Conservation (phyloP, 768 basidiomycete species). For the Boletus eberwhitei region DNA sequence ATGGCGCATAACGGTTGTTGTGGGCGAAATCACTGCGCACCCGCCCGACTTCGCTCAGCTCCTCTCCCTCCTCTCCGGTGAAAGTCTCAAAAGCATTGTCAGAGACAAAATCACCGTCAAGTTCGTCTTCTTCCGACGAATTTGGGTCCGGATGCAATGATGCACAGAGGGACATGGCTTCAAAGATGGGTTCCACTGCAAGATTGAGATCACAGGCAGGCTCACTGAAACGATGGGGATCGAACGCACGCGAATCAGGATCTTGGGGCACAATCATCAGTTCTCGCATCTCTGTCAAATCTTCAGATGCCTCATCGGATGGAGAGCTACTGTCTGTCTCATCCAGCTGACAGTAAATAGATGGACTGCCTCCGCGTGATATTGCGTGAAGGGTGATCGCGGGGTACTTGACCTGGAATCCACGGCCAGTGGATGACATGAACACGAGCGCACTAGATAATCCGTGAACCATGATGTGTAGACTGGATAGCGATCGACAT, state of each 20-base stretch:
- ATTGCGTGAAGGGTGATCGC: conserved; percentile 92
- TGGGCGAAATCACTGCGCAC: conserved; percentile 88
- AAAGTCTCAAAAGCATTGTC: conserved; percentile 48
- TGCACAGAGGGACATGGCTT: conserved; percentile 81
- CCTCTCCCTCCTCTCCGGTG: conserved; percentile 55
- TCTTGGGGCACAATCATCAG: conserved; percentile 70
- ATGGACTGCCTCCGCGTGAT: conserved; percentile 62
- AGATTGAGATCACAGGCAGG: background rate
- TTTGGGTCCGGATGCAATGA: conserved; percentile 76
- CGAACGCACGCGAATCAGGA: conserved; percentile 53
- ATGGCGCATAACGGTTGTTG: conserved; percentile 76
- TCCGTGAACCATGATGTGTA: conserved; percentile 3
- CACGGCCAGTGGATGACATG: conserved; percentile 64
- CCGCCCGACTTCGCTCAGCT: conserved; percentile 86
- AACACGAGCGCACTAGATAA: conserved; percentile 66
- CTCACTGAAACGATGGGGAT: background rate
- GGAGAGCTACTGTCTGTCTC: conserved; percentile 43
- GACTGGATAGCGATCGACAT: conserved; percentile 11
- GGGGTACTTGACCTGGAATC: conserved; percentile 85
- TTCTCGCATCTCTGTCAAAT: conserved; percentile 67
- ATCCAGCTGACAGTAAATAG: conserved; percentile 93
- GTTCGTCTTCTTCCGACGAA: conserved; percentile 41
- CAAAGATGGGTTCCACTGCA: conserved; percentile 81
- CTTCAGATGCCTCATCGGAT: conserved; percentile 34
- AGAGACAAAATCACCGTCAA: conserved; percentile 56